phyloP scores from a whole-genome alignment of 495 filamentous ascomycete genomes.

The Xylaria flabelliformis region DNA sequence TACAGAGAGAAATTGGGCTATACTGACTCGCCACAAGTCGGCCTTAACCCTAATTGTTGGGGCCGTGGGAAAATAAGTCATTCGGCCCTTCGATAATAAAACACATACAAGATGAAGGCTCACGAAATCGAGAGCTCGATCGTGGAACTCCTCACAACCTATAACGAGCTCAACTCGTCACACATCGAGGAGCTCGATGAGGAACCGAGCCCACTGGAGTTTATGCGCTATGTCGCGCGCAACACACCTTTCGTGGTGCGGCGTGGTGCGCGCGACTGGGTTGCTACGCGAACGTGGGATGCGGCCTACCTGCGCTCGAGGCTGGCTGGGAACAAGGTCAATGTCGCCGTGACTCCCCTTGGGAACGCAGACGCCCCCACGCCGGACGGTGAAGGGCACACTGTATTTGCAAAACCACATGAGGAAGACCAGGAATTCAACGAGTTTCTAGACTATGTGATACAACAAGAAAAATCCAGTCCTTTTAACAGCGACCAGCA shows the following conservation, averaged over 20 bases:
- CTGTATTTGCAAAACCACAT: constrained; percentile 62
- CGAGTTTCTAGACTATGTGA: constrained; percentile 55
- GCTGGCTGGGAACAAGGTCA: constrained; percentile 61
- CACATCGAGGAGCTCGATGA: constrained; percentile 62
- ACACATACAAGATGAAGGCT: constrained; percentile 16
- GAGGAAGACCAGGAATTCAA: constrained; percentile 59
- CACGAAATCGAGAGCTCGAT: constrained; percentile 44
- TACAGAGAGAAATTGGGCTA: background rate
- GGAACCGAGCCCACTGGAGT: constrained; percentile 72
- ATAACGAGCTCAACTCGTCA: constrained; percentile 70
- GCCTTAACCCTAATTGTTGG: background rate
- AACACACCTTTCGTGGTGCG: constrained; percentile 76
- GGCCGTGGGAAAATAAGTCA: constrained; percentile 8
- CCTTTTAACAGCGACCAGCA: constrained; percentile 4
- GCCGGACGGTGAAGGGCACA: constrained; percentile 37
- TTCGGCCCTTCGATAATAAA: background rate
- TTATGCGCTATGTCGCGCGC: constrained; percentile 69
- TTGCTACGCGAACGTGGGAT: constrained; percentile 65
- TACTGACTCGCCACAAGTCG: constrained; percentile 5
- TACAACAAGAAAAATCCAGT: constrained; percentile 41
- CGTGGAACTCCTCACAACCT: constrained; percentile 63
- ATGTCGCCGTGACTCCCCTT: constrained; percentile 72
- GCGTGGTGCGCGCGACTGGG: constrained; percentile 62
- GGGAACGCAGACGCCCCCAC: constrained; percentile 72
- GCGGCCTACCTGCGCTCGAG: constrained; percentile 56